Percentiles rank a stretch among this genome's conserved stretches.
Evolutionary conservation across 1,139 yeast species (phyloP).

Genomic region (Maudiozyma humilis): DNA sequence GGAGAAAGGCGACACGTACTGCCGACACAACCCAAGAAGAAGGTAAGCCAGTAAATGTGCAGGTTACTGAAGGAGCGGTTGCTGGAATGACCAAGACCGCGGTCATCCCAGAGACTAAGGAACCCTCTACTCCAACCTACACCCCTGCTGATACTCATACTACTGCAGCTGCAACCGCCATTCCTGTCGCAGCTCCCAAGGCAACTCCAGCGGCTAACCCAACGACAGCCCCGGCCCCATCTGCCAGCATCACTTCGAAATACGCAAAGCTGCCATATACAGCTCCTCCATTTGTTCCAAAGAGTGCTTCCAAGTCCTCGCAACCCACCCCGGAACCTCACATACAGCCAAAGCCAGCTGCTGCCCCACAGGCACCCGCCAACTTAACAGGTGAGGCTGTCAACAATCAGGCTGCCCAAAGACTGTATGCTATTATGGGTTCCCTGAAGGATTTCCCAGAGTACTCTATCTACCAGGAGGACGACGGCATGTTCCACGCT

Average conservation of each 20-base stretch:
- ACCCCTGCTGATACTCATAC: too few relatives aligned
- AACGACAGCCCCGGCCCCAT: neutral
- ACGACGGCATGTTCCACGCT: conserved; percentile 8
- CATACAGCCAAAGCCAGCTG: too few relatives aligned
- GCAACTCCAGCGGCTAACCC: neutral
- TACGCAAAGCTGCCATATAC: neutral
- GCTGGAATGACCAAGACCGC: too few relatives aligned
- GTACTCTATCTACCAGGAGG: conserved; percentile 8
- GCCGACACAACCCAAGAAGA: too few relatives aligned
- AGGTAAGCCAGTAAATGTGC: too few relatives aligned
- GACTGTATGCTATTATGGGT: conserved; percentile 13
- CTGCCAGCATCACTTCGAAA: neutral
- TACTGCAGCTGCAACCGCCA: neutral
- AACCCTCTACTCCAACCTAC: too few relatives aligned
- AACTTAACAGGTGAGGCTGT: too few relatives aligned
- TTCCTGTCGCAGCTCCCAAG: neutral
- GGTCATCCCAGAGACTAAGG: too few relatives aligned
- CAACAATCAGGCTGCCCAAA: conserved; percentile 9
- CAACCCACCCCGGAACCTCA: too few relatives aligned
- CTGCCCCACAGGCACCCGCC: too few relatives aligned
- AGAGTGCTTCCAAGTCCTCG: neutral
- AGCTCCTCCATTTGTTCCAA: neutral
- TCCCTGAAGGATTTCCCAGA: conserved; percentile 11
- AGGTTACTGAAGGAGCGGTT: too few relatives aligned
- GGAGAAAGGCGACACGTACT: too few relatives aligned